Conservation (phyloP, 1,139 yeast species). For the Candida albicans region DNA sequence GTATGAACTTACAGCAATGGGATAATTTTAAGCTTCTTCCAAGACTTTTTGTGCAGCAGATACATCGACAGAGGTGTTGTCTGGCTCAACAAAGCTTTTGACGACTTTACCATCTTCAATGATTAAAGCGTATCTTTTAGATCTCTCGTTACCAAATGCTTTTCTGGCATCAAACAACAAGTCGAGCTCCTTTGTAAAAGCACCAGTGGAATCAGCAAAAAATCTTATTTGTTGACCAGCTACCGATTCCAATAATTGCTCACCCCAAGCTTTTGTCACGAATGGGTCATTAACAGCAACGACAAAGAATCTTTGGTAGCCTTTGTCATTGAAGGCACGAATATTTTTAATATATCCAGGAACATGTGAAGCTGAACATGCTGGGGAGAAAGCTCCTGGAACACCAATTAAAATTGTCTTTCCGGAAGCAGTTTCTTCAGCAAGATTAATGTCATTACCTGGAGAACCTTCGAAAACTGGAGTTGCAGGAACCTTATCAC, state of each 20-base stretch:
- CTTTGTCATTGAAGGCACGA: constrained; percentile 59
- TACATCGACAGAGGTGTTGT: constrained; percentile 65
- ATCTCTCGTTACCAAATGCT: constrained; percentile 72
- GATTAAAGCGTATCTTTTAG: constrained; percentile 73
- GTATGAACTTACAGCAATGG: background rate
- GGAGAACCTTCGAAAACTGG: constrained; percentile 66
- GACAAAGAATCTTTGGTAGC: constrained; percentile 58
- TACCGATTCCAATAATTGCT: constrained; percentile 17
- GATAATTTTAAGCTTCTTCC: constrained; percentile 20
- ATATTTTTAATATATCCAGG: constrained; percentile 69
- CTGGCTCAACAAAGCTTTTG: constrained; percentile 75
- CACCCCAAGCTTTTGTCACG: constrained; percentile 61
- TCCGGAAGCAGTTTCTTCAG: constrained; percentile 52
- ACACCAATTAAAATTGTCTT: constrained; percentile 73
- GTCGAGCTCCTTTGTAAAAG: constrained; percentile 64
- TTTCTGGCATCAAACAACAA: constrained; percentile 68
- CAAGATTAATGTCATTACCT: constrained; percentile 60
- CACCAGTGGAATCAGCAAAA: constrained; percentile 77
- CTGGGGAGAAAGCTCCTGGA: constrained; percentile 92
- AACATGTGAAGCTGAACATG: constrained; percentile 74
- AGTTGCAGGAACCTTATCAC: constrained; percentile 58
- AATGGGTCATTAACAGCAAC: constrained; percentile 86
- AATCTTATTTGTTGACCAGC: constrained; percentile 48
- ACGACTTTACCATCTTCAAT: constrained; percentile 73
- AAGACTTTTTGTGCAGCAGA: constrained; percentile 44